A percentile compares a stretch with the other conserved stretches of the same genome.
These are phyloP conservation scores for Xylariaceae sp. DNA, from an alignment of 2,329 filamentous ascomycete species.

Conservation along the genomic window DNA sequence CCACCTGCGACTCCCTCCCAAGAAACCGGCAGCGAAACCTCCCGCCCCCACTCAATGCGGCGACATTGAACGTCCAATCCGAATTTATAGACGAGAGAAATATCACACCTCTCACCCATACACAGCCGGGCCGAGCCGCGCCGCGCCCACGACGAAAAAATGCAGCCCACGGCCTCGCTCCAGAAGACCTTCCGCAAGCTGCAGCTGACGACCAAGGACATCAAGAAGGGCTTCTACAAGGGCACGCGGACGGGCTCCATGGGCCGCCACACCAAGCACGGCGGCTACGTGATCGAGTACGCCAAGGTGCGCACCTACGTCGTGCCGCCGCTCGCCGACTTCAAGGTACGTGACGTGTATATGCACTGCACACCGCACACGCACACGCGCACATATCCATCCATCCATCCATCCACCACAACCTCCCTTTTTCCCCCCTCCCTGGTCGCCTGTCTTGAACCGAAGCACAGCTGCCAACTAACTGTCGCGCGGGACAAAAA, in stretches of 20 bases:
- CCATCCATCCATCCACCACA: no score
- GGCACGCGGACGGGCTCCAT: slow-evolving; percentile 83
- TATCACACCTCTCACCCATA: no score
- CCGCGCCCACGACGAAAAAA: slow-evolving; percentile 27
- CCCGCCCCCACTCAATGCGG: no score
- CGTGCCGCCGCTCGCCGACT: slow-evolving; percentile 63
- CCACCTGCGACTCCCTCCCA: no score
- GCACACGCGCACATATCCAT: no score
- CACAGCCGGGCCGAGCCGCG: no score
- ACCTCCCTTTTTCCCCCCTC: no score
- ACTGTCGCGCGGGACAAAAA: no score
- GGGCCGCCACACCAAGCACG: slow-evolving; percentile 76
- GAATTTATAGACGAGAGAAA: no score
- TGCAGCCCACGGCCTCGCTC: slow-evolving; percentile 63
- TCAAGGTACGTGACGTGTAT: slow-evolving; percentile 68
- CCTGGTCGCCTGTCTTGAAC: not conserved
- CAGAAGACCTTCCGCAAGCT: slow-evolving; percentile 66
- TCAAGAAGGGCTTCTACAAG: slow-evolving; percentile 94
- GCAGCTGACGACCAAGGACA: slow-evolving; percentile 83
- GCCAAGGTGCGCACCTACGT: slow-evolving; percentile 85
- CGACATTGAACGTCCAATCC: no score
- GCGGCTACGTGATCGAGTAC: slow-evolving; percentile 79
- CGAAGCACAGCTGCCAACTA: slow-evolving; percentile 4
- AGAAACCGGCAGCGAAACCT: no score
- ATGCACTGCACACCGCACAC: no score